Evolutionary conservation across 1,284 basidiomycete species (phyloP).

Genomic region (Trametes sp.): DNA sequence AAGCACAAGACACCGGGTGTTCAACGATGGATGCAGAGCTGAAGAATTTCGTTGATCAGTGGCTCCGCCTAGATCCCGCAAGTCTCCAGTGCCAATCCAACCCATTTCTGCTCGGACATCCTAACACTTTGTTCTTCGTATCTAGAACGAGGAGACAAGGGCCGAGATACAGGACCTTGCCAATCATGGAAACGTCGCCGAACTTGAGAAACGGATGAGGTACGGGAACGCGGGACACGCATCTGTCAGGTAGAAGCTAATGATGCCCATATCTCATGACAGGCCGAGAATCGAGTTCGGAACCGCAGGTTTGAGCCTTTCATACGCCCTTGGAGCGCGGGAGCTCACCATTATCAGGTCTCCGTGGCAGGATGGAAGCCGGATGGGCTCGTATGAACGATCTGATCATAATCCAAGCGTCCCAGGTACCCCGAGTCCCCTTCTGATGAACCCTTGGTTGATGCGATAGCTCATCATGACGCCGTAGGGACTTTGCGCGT

Average conservation of each 20-base stretch:
- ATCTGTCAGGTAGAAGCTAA: neutral
- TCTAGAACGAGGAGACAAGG: constrained; percentile 40
- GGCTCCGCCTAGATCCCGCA: constrained; percentile 64
- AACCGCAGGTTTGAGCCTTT: constrained; percentile 69
- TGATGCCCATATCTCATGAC: neutral
- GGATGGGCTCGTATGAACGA: constrained; percentile 90
- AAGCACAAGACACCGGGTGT: no score
- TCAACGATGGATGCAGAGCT: constrained; percentile 36
- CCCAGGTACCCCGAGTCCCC: constrained; percentile 67
- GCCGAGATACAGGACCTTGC: constrained; percentile 39
- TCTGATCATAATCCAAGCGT: constrained; percentile 82
- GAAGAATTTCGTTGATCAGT: constrained; percentile 57
- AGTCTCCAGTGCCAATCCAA: constrained; percentile 11
- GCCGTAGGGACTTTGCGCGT: constrained; percentile 75
- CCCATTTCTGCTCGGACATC: no score
- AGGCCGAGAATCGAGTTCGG: constrained; percentile 84
- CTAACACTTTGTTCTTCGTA: no score
- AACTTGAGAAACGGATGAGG: constrained; percentile 43
- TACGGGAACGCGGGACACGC: constrained; percentile 1
- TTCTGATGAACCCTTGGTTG: neutral
- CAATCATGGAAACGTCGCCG: constrained; percentile 27
- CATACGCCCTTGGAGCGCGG: neutral
- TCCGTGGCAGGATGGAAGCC: constrained; percentile 85
- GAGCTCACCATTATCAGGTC: constrained; percentile 52
- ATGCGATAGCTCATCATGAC: neutral